phyloP scores from a whole-genome alignment of 106 monocot species.

The Dendrobium catenatum region DNA sequence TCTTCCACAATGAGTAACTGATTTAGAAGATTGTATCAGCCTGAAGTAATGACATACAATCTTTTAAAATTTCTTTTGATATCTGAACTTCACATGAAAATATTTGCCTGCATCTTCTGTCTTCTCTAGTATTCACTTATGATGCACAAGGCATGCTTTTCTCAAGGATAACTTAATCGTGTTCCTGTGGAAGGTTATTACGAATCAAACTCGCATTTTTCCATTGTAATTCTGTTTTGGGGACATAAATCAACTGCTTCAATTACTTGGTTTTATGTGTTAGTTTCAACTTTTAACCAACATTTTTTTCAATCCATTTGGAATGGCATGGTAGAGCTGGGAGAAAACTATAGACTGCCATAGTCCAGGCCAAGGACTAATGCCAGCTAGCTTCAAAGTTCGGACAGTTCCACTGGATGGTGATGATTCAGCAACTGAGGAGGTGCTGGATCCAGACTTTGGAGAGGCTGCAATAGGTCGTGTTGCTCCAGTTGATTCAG shows the following conservation, averaged over 20 bases:
- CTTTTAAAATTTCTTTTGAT: neutral
- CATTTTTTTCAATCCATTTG: neutral
- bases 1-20: neutral
- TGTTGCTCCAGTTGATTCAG: slow-evolving; percentile 98
- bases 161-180: neutral
- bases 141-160: neutral
- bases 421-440: slow-evolving; percentile 87
- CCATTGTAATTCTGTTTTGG: neutral
- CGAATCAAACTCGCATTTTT: neutral
- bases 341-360: slow-evolving; percentile 99
- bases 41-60: neutral
- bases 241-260: neutral
- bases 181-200: neutral
- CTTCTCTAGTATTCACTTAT: neutral
- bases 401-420: slow-evolving; percentile 88
- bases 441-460: slow-evolving; percentile 96
- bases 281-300: neutral
- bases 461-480: slow-evolving; percentile 96
- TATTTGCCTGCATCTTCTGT: neutral
- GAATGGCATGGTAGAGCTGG: slow-evolving; percentile 66
- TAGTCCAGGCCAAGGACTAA: slow-evolving; percentile 96
- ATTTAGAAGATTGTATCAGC: neutral
- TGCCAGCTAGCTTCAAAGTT: slow-evolving; percentile 99
- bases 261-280: neutral
- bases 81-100: neutral